Evolutionary conservation across 257 asterid species (phyloP).

Genomic region (Jacaranda copaia): DNA sequence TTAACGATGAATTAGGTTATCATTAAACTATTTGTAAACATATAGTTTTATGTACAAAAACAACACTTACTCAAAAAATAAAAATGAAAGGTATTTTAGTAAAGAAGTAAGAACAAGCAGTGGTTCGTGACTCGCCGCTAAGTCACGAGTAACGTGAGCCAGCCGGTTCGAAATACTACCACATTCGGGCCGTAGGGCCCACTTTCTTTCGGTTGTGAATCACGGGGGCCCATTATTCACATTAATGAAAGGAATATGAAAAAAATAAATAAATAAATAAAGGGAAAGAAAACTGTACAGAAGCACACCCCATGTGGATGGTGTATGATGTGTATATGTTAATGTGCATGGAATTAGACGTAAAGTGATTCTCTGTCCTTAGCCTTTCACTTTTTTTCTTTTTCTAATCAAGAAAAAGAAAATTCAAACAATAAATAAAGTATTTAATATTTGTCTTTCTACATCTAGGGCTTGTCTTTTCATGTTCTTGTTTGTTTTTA

Average conservation of each 20-base stretch:
- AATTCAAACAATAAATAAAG: slow-evolving; percentile 24
- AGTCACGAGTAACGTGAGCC: slow-evolving; percentile 46
- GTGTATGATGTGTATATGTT: slow-evolving; percentile 14
- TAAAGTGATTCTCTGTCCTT: slow-evolving; percentile 54
- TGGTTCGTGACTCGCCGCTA: slow-evolving; percentile 57
- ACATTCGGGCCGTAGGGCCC: slow-evolving; percentile 47
- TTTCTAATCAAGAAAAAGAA: slow-evolving; percentile 6
- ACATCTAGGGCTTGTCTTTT: slow-evolving; percentile 49
- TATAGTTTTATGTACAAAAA: too few species aligned
- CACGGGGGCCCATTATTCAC: slow-evolving; percentile 46
- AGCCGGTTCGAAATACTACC: slow-evolving; percentile 14
- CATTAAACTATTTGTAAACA: too few species aligned
- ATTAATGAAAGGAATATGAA: neutral
- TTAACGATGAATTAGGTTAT: too few species aligned
- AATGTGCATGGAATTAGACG: slow-evolving; percentile 48
- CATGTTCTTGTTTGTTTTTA: slow-evolving; percentile 44
- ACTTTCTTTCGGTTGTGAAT: slow-evolving; percentile 30
- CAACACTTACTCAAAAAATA: too few species aligned
- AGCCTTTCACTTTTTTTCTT: slow-evolving; percentile 44
- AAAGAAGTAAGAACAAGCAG: neutral
- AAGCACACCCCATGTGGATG: slow-evolving; percentile 42
- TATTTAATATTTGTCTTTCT: slow-evolving; percentile 49
- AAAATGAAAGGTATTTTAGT: neutral
- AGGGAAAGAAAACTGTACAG: neutral
- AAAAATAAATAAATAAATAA: neutral